Evolutionary conservation across 257 asterid genomes (phyloP), one percentile per base, ranked within the genome.

Genomic region (Rauvolfia tetraphylla): DNA sequence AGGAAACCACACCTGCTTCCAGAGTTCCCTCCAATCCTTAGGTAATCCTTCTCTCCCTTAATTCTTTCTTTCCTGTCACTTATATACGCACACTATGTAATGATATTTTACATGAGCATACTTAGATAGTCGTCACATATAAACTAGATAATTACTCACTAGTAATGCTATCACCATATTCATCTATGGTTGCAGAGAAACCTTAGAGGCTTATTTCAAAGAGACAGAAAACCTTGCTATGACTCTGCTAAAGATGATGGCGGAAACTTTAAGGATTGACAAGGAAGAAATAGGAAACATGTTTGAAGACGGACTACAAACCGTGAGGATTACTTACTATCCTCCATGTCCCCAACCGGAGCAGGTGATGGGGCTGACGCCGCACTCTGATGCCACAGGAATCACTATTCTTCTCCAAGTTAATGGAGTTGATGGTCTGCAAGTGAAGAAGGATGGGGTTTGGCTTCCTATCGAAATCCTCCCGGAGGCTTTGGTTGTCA

Each of bases 401-500:
- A 44, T 93, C 17, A 93, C 96, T 25, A 67, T 90, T 36, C 85
- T 93, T 57, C 87, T 83, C 27, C 91, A 90, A 76, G 80, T 89
- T 31, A 89, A 90, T 66, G 95, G 89, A 42, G 93, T 88, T 0
- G 88, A 86, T 10, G 98, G 98, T 7, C 76, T 93, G 9, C 90
- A 93, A 74, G 79, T 93, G 27, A 89, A 87, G 53, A 87, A 80
- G 67, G 89, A 87, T 68, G 97, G 91, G 0, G 63, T 80, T 34
- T 93, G 98, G 98, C 61, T 83, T 78, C 90, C 94, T 0, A 88
- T 93, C 33, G 61, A 80, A 20, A 57, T 88, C 77, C 73, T 77
- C 39, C 90, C 86, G 0, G 78, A 82, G 25, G 91, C 97, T 3
- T 83, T 93, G 74, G 84, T 88, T 70, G 88, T 93, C 23, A 91